Evolutionary conservation across 1,139 yeast species (phyloP), one percentile per base, ranked within the genome.

Genomic region (Yamadazyma pseudoaaseri): DNA sequence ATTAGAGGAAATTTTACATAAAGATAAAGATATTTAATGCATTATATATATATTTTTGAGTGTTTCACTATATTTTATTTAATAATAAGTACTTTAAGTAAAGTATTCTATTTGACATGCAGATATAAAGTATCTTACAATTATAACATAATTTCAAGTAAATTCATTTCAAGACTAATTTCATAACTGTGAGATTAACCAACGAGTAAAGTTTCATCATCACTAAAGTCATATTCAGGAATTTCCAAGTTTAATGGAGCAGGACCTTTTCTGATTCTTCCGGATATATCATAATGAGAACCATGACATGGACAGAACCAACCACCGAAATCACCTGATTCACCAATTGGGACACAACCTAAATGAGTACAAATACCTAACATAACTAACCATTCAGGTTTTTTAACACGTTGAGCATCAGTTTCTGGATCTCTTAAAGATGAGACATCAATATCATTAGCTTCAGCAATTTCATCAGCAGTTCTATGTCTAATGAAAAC

Each of bases 261-360:
- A 56, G 99, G 99, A 54, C 99, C 99, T 75, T 82, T 92, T 83
- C 99, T 87, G 65, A 94, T 92, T 83, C 99, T 92, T 66, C 99
- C 99, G 47, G 97, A 84, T 73, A 94, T 94, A 73, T 94, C 98
- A 73, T 94, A 94, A 70, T 94, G 98, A 63, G 98, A 92, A 79
- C 98, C 99, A 76, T 94, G 99, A 76, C 98, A 94, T 49, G 99
- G 99, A 72, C 99, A 94, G 92, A 94, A 94, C 98, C 98, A 94
- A 62, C 98, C 98, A 65, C 97, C 97, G 56, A 80, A 94, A 69
- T 94, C 99, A 72, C 99, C 99, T 47, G 97, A 86, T 73, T 94
- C 98, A 64, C 99, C 98, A 60, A 94, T 94, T 52, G 99, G 99
- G 47, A 94, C 99, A 84, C 99, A 94, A 67, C 99, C 99, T 76